Evolutionary conservation across 2,329 filamentous ascomycete genomes (phyloP), one percentile per base, ranked within the genome.

Genomic region (Neofusicoccum ribis): DNA sequence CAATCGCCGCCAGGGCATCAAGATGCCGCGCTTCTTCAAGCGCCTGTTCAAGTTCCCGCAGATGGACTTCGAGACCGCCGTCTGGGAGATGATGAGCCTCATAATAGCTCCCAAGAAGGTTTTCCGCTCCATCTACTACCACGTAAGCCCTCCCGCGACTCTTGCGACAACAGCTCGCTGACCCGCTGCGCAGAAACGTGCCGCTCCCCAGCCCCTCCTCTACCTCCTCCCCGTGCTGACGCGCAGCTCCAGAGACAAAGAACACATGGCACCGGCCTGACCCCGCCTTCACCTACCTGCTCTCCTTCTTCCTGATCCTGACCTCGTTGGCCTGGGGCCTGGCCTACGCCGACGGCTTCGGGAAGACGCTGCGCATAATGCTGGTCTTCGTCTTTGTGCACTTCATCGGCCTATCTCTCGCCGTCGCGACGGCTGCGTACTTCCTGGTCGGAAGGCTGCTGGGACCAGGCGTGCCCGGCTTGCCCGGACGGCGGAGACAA

Each of bases 41-140:
- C 83, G 87, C 65, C 78, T 90, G 58, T 89, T 90, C 83, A 90
- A 90, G 75, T 90, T 90, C 72, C 87, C 88, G 11, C 88, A 89
- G 70, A 90, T 90, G 88, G 88, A 90, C 80, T 90, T 90, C 73
- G 88, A 90, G 74, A 89, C 89, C 82, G 88, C 88, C 20, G 85
- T 89, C 70, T 90, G 88, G 88, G 88, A 90, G 76, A 90, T 90
- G 85, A 88, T 86, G 67, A 86, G 84, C 71, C 80, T 90, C 62
- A 81, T 90, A 68, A 86, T 90, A 73, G 86, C 87, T 37, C 88
- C 88, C 0, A 90, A 89, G 79, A 89, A 89, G 74, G 88, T 90
- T 59, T 90, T 90, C 75, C 82, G 88, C 68, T 88, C 86, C 50
- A 89, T 90, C 76, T 90, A 89, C 76, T 89, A 90, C 72, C 87